A percentile compares a stretch with the other conserved stretches of the same genome.
phyloP scores from a whole-genome alignment of 148 eudicot species.

The Rhododendron griersonianum region DNA sequence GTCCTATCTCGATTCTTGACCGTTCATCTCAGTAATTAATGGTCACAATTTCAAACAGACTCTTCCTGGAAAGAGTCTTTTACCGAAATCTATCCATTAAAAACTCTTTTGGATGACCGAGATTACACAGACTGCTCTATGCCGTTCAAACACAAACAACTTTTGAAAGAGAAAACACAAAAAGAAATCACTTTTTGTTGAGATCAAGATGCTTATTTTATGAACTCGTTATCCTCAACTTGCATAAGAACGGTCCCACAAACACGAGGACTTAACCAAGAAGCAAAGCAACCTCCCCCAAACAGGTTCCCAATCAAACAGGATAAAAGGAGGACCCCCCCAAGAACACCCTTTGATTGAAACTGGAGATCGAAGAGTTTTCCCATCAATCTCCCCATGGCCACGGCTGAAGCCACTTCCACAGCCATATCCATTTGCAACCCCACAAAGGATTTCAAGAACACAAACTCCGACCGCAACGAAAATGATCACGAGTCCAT shows the following conservation, averaged over 20 bases:
- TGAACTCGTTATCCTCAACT: neutral
- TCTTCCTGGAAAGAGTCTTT: too few relatives aligned
- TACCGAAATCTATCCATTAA: too few relatives aligned
- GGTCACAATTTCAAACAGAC: too few relatives aligned
- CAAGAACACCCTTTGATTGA: neutral
- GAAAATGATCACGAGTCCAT: slow-evolving; percentile 10
- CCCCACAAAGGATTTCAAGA: neutral
- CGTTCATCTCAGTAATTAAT: too few relatives aligned
- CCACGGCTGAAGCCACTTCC: neutral
- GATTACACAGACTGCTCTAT: too few relatives aligned
- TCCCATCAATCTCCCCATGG: neutral
- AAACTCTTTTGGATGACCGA: too few relatives aligned
- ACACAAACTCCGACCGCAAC: neutral
- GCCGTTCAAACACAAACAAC: too few relatives aligned
- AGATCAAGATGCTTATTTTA: too few relatives aligned
- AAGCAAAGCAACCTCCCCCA: neutral
- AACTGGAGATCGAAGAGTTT: too few relatives aligned
- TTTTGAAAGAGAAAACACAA: neutral
- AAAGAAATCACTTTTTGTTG: too few relatives aligned
- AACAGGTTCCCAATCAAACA: neutral
- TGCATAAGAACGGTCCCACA: slow-evolving; percentile 2
- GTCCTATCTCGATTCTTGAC: too few relatives aligned
- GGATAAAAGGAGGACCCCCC: neutral
- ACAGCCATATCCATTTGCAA: neutral
- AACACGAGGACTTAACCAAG: neutral